A percentile compares a stretch with the other conserved stretches of the same genome.
Conservation (phyloP, 1,139 yeast species). For the Suhomyces panamericanus region DNA sequence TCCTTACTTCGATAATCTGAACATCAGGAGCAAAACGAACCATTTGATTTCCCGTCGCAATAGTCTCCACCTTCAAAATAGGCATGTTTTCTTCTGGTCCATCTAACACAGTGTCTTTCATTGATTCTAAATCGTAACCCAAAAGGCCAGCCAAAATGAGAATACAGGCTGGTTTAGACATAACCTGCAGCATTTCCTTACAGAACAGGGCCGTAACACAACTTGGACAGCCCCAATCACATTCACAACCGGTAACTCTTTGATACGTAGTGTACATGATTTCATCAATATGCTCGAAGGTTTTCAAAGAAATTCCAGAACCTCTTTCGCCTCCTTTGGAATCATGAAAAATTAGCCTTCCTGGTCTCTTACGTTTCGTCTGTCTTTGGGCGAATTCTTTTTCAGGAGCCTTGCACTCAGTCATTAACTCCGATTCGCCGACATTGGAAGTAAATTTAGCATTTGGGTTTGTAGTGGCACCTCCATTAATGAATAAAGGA, state of each 20-base stretch:
- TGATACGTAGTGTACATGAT: constrained; percentile 60
- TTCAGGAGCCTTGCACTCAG: constrained; percentile 97
- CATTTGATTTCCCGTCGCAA: constrained; percentile 49
- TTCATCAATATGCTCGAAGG: constrained; percentile 73
- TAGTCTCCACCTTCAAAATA: constrained; percentile 63
- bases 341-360: constrained; percentile 81
- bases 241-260: constrained; percentile 64
- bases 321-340: constrained; percentile 77
- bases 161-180: constrained; percentile 86
- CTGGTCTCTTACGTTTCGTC: constrained; percentile 73
- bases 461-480: constrained; percentile 38
- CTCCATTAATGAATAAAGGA: constrained; percentile 54
- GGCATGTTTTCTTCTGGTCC: constrained; percentile 91
- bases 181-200: constrained; percentile 74
- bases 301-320: constrained; percentile 74
- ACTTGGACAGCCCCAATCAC: constrained; percentile 86
- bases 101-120: constrained; percentile 47
- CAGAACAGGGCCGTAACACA: constrained; percentile 82
- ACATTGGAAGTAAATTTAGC: constrained; percentile 51
- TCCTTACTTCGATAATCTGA: constrained; percentile 51
- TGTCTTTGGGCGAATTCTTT: constrained; percentile 83
- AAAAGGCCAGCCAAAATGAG: constrained; percentile 59
- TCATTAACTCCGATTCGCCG: constrained; percentile 67
- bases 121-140: constrained; percentile 44
- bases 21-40: constrained; percentile 62